These are phyloP conservation scores for Pseudoscleropodium purum DNA, from an alignment of 225 moss, liverwort and hornwort genomes.

Conservation along the genomic window DNA sequence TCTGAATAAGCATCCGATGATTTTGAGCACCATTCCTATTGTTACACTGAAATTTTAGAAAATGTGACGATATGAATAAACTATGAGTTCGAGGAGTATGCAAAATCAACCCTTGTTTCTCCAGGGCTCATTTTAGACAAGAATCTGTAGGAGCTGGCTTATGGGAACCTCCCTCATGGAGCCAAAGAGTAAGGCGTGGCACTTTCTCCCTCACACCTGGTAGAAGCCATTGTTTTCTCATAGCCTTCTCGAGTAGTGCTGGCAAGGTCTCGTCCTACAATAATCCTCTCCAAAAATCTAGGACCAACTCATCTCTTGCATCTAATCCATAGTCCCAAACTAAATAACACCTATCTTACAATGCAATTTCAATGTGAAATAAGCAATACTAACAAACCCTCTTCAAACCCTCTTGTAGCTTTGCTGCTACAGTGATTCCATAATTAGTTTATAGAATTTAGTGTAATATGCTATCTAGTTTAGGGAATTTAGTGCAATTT, in stretches of 20 bases:
- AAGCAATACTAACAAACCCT: not conserved
- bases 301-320: not conserved
- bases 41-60: not conserved
- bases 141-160: not conserved
- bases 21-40: not conserved
- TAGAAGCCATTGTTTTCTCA: not conserved
- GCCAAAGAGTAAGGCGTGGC: not conserved
- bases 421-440: too few species aligned
- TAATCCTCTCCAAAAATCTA: not conserved
- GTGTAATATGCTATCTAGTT: too few species aligned
- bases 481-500: too few species aligned
- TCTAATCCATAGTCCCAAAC: not conserved
- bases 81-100: not conserved
- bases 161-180: not conserved
- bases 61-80: too few species aligned
- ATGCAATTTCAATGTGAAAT: not conserved
- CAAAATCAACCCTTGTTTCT: not conserved
- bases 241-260: not conserved
- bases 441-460: too few species aligned
- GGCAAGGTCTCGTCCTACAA: not conserved
- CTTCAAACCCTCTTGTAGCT: not conserved
- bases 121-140: not conserved
- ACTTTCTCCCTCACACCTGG: too few species aligned
- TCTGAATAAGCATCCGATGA: not conserved
- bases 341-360: too few species aligned